Evolutionary conservation across 148 eudicot genomes (phyloP).

Genomic region (Cornus controversa): DNA sequence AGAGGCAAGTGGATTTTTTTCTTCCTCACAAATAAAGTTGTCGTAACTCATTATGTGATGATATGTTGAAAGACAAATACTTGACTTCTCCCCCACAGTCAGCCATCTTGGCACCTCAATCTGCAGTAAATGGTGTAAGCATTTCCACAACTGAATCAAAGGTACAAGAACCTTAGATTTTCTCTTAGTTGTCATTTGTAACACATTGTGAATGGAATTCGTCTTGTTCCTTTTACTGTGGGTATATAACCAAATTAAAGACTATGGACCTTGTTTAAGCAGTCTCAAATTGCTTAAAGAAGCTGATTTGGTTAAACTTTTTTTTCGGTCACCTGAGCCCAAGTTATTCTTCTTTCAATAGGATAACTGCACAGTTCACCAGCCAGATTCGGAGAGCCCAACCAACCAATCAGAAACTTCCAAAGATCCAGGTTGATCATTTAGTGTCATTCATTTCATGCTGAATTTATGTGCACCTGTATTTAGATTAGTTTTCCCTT

Average conservation of each 20-base stretch:
- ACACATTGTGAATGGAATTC: too few species aligned
- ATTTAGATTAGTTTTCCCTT: not conserved
- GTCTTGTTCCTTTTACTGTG: not conserved
- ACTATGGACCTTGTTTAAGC: not conserved
- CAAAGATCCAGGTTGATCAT: constrained; percentile 19
- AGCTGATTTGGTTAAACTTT: not conserved
- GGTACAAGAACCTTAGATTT: constrained; percentile 19
- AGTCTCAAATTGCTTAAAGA: not conserved
- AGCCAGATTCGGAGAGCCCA: constrained; percentile 39
- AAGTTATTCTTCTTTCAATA: constrained; percentile 16
- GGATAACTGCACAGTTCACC: constrained; percentile 31
- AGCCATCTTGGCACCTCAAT: constrained; percentile 29
- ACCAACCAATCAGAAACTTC: constrained; percentile 28
- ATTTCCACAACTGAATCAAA: constrained; percentile 20
- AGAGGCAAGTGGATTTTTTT: constrained; percentile 31
- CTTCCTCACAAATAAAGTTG: not conserved
- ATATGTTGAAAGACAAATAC: too few species aligned
- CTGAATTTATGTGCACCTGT: not conserved
- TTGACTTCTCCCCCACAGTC: constrained; percentile 20
- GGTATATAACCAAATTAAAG: not conserved
- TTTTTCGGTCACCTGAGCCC: not conserved
- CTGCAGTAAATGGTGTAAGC: constrained; percentile 25
- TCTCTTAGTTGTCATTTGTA: not conserved
- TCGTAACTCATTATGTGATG: not conserved
- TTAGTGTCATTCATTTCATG: not conserved